phyloP scores from a whole-genome alignment of 2,329 filamentous ascomycete genomes.

The Camptophora hylomeconis region DNA sequence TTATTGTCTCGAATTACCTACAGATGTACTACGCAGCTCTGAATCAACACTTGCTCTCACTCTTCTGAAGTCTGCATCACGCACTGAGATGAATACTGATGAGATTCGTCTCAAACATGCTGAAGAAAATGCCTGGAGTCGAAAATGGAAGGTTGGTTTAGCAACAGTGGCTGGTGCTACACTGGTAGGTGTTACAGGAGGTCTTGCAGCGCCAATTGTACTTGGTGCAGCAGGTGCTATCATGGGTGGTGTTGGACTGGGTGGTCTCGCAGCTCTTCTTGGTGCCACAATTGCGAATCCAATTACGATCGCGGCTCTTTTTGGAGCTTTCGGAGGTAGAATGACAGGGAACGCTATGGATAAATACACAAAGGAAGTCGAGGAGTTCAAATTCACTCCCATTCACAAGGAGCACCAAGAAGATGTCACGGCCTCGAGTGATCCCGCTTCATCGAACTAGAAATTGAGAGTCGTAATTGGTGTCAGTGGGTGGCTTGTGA shows the following conservation, averaged over 20 bases:
- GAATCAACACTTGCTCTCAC: slow-evolving; percentile 59
- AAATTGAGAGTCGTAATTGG: slow-evolving; percentile 58
- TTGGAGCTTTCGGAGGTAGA: slow-evolving; percentile 63
- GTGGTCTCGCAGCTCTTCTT: slow-evolving; percentile 24
- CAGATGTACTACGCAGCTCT: slow-evolving; percentile 46
- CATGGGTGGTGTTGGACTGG: slow-evolving; percentile 49
- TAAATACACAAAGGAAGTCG: slow-evolving; percentile 59
- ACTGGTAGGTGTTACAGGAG: slow-evolving; percentile 59
- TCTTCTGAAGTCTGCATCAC: slow-evolving; percentile 54
- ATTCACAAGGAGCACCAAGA: slow-evolving; percentile 36
- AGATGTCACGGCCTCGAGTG: not conserved
- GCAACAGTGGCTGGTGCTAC: slow-evolving; percentile 68
- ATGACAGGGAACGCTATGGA: slow-evolving; percentile 70
- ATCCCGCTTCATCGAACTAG: slow-evolving; percentile 3
- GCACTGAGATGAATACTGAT: slow-evolving; percentile 52
- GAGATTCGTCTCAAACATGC: slow-evolving; percentile 58
- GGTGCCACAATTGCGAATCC: slow-evolving; percentile 53
- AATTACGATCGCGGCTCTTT: slow-evolving; percentile 59
- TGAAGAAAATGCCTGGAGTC: slow-evolving; percentile 45
- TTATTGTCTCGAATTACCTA: slow-evolving; percentile 50
- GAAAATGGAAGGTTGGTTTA: slow-evolving; percentile 62
- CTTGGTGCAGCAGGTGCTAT: slow-evolving; percentile 58
- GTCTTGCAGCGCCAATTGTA: slow-evolving; percentile 55
- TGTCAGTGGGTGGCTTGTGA: slow-evolving; percentile 58
- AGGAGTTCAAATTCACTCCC: slow-evolving; percentile 65